Percentiles rank a stretch among this genome's conserved stretches.
Conservation (phyloP, 2,329 filamentous ascomycete species). For the Macrophomina phaseolina region DNA sequence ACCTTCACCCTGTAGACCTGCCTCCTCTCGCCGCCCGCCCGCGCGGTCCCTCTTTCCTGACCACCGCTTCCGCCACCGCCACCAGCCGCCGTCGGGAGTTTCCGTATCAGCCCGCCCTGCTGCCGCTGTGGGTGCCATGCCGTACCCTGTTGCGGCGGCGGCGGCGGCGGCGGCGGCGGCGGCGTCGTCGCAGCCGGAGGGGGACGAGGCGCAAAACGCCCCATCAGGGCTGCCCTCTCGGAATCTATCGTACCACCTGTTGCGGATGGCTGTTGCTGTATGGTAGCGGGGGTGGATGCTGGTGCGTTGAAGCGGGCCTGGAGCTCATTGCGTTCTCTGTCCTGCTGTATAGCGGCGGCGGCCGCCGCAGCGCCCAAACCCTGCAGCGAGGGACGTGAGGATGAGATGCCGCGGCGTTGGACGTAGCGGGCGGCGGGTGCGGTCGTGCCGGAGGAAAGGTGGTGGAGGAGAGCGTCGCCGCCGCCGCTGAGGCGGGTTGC, state of each 20-base stretch:
- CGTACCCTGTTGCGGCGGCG: too few species aligned
- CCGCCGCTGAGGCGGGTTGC: constrained; percentile 39
- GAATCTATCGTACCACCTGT: background rate
- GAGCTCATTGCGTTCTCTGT: background rate
- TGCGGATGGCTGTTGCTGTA: background rate
- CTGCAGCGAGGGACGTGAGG: background rate
- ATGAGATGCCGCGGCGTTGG: constrained; percentile 38
- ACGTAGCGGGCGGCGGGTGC: constrained; percentile 29
- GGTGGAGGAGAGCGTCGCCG: constrained; percentile 28
- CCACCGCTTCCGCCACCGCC: background rate
- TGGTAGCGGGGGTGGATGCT: background rate
- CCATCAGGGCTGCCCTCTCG: background rate
- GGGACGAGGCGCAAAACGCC: background rate
- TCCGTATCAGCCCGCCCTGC: background rate
- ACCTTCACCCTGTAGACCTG: background rate
- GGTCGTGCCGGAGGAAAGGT: background rate
- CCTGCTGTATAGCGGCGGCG: background rate
- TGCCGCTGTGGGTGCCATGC: background rate
- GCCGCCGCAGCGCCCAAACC: too few species aligned
- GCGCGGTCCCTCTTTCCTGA: background rate
- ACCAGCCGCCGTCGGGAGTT: background rate
- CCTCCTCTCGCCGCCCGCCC: background rate
- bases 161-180: background rate
- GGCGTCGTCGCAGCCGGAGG: background rate
- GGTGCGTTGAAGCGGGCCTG: background rate